Conservation (phyloP, 148 eudicot genomes). For the Tetragonia tetragonoides region DNA sequence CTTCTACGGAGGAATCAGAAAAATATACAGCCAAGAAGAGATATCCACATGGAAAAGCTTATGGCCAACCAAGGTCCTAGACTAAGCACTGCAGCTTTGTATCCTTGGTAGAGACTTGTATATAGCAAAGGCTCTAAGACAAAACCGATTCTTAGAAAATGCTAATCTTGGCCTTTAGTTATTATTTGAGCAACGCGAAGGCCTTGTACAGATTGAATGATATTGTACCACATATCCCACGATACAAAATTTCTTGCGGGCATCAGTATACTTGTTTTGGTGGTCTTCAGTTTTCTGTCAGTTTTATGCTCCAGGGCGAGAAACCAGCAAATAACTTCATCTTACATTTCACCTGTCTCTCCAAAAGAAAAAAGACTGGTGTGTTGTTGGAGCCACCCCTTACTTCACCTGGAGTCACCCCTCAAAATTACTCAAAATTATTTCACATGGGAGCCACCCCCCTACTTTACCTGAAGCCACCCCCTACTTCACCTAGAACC, state of each 20-base stretch:
- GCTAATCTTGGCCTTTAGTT: conserved; percentile 22
- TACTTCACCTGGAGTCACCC: too few species aligned
- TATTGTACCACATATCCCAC: conserved; percentile 19
- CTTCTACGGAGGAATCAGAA: conserved; percentile 89
- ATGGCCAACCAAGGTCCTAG: conserved; percentile 56
- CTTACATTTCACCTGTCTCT: too few species aligned
- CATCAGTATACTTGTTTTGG: neutral
- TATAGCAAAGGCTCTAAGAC: conserved; percentile 4
- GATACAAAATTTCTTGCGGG: neutral
- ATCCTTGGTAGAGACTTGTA: conserved; percentile 16
- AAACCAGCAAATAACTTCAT: neutral
- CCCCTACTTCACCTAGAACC: too few species aligned
- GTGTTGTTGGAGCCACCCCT: too few species aligned
- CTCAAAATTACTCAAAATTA: too few species aligned
- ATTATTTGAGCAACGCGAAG: conserved; percentile 5
- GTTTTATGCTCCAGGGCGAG: neutral
- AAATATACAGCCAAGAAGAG: conserved; percentile 51
- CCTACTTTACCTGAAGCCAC: too few species aligned
- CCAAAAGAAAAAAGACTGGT: too few species aligned
- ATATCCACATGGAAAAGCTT: conserved; percentile 67
- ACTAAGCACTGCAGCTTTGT: conserved; percentile 22
- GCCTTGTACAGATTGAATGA: conserved; percentile 18
- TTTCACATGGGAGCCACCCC: too few species aligned
- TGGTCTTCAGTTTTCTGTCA: neutral
- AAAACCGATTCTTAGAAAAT: neutral